These are phyloP conservation scores for Cucurbita ficifolia DNA, from an alignment of 306 rosid genomes.

Conservation along the genomic window DNA sequence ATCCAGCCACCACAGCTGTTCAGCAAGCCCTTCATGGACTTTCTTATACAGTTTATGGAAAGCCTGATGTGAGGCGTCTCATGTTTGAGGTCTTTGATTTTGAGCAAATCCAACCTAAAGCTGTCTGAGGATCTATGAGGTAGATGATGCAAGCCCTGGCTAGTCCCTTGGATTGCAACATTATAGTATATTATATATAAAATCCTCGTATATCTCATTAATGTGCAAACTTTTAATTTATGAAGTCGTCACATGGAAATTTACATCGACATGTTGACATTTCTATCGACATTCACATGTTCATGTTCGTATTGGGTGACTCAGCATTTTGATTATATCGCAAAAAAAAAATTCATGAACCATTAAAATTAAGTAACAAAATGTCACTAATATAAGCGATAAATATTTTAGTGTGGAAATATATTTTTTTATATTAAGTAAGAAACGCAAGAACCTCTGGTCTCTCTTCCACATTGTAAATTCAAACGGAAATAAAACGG, in stretches of 20 bases:
- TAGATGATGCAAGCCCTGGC: not conserved
- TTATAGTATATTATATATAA: no score
- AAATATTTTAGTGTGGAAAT: no score
- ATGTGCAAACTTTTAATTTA: not conserved
- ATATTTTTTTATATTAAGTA: no score
- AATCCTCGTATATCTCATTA: not conserved
- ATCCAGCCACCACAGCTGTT: constrained; percentile 74
- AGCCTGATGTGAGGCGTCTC: constrained; percentile 81
- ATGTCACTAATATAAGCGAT: no score
- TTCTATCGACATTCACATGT: no score
- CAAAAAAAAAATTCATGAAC: no score
- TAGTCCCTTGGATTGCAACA: not conserved
- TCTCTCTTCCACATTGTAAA: not conserved
- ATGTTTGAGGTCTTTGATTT: constrained; percentile 93
- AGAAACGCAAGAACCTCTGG: no score
- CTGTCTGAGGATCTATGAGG: constrained; percentile 24
- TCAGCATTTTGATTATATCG: no score
- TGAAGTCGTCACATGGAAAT: not conserved
- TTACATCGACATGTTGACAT: no score
- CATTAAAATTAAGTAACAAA: no score
- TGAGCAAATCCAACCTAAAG: constrained; percentile 87
- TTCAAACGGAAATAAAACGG: not conserved
- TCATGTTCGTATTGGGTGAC: no score
- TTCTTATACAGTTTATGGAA: constrained; percentile 73
- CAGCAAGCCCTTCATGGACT: constrained; percentile 92